Percentiles rank a stretch among this genome's conserved stretches.
phyloP scores from a whole-genome alignment of 169 alveolate species.

The Plasmodium billcollinsi region DNA sequence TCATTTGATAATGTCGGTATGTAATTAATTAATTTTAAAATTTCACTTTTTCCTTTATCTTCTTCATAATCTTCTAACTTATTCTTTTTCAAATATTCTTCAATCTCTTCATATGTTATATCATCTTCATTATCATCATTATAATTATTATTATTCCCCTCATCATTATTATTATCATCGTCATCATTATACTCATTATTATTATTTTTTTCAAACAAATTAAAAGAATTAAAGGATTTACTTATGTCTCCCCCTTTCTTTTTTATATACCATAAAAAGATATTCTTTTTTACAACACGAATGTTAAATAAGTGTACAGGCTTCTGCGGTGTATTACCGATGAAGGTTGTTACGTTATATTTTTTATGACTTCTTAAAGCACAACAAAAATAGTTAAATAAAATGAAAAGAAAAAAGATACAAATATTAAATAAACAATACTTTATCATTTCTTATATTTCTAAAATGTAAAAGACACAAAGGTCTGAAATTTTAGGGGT shows the following conservation, averaged over 20 bases:
- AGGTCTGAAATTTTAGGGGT: background rate
- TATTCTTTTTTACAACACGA: background rate
- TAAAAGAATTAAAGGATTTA: background rate
- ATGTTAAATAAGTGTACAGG: background rate
- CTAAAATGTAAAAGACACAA: background rate
- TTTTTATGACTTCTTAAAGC: slow-evolving; percentile 49
- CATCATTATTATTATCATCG: background rate
- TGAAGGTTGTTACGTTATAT: slow-evolving; percentile 17
- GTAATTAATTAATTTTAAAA: slow-evolving; percentile 50
- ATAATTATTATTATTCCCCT: background rate
- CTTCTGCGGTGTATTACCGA: background rate
- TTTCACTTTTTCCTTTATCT: slow-evolving; percentile 74
- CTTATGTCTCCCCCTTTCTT: no score
- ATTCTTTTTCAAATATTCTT: slow-evolving; percentile 63
- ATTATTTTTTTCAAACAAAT: background rate
- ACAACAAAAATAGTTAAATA: slow-evolving; percentile 9
- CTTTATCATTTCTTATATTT: slow-evolving; percentile 22
- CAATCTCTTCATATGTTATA: slow-evolving; percentile 71
- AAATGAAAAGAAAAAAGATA: slow-evolving; percentile 16
- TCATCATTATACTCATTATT: background rate
- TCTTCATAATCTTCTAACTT: slow-evolving; percentile 31
- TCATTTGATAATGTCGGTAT: slow-evolving; percentile 53
- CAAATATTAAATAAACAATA: background rate
- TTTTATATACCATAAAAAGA: slow-evolving; percentile 1
- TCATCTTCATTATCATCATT: slow-evolving; percentile 35